phyloP scores from a whole-genome alignment of 2,329 filamentous ascomycete genomes.

The Dactylellina leptospora region DNA sequence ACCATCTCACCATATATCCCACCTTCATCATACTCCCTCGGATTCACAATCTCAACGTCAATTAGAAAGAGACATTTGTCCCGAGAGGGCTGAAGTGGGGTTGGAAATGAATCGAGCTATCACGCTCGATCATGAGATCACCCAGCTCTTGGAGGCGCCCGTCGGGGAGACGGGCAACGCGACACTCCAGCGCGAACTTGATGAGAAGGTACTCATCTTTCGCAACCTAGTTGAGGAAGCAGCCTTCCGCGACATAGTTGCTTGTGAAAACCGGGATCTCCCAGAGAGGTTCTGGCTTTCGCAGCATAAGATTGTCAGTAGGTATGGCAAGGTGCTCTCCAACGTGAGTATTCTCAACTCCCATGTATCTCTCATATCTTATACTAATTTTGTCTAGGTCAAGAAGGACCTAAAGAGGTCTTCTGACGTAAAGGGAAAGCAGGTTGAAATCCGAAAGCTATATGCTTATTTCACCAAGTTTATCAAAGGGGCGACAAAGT shows the following conservation, averaged over 20 bases:
- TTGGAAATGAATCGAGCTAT: conserved; percentile 18
- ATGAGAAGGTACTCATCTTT: conserved; percentile 18
- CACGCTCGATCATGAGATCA: conserved; percentile 24
- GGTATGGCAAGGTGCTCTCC: conserved; percentile 30
- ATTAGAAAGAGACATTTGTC: not conserved
- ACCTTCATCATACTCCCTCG: not conserved
- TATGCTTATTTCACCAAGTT: conserved; percentile 84
- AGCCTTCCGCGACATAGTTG: conserved; percentile 28
- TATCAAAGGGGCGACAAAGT: conserved; percentile 84
- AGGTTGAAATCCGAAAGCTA: conserved; percentile 76
- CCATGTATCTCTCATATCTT: not conserved
- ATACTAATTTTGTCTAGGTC: not conserved
- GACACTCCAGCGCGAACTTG: conserved; percentile 34
- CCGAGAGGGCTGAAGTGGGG: conserved; percentile 13
- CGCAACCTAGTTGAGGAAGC: conserved; percentile 29
- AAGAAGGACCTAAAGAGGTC: conserved; percentile 3
- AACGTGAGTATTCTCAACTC: conserved; percentile 3
- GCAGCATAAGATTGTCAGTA: conserved; percentile 33
- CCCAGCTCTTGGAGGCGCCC: conserved; percentile 26
- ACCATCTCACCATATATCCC: not conserved
- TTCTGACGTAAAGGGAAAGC: conserved; percentile 61
- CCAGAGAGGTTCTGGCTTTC: conserved; percentile 37
- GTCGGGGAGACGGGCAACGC: conserved; percentile 18
- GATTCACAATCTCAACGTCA: no score
- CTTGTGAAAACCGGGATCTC: conserved; percentile 18